A percentile compares a stretch with the other conserved stretches of the same genome.
phyloP scores from a whole-genome alignment of 116 monocot species.

The Iris pallida region DNA sequence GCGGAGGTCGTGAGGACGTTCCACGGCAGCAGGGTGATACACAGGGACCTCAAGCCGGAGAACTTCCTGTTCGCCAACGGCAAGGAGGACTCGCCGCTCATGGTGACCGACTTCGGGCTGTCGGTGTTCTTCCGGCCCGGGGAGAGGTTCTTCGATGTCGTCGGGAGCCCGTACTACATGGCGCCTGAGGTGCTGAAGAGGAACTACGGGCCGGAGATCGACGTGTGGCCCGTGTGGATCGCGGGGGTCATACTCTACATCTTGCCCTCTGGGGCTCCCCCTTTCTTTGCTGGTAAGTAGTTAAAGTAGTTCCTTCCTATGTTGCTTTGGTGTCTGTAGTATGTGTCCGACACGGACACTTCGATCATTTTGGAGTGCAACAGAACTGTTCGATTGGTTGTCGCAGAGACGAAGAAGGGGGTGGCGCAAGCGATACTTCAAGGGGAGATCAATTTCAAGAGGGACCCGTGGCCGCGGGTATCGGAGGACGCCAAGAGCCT shows the following conservation, averaged over 20 bases:
- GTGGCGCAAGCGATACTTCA: not conserved
- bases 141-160: conserved; percentile 43
- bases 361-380: too few relatives aligned
- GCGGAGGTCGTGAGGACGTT: conserved; percentile 1
- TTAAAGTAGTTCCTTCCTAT: too few relatives aligned
- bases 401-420: conserved; percentile 2
- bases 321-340: too few relatives aligned
- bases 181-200: conserved; percentile 56
- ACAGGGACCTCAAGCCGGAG: conserved; percentile 1
- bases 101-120: not conserved
- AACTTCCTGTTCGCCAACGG: conserved; percentile 3
- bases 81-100: conserved; percentile 1
- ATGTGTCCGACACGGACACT: too few relatives aligned
- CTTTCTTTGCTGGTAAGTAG: conserved; percentile 50
- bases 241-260: conserved; percentile 53
- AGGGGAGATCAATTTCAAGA: not conserved
- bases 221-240: conserved; percentile 47
- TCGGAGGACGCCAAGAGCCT: not conserved
- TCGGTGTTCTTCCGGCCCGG: conserved; percentile 13
- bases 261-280: conserved; percentile 43
- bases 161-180: conserved; percentile 72
- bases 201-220: conserved; percentile 54
- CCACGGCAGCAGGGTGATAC: not conserved
- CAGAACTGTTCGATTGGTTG: not conserved
- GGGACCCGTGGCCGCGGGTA: conserved; percentile 5